phyloP scores from a whole-genome alignment of 495 filamentous ascomycete species.

The Platismatia glauca region DNA sequence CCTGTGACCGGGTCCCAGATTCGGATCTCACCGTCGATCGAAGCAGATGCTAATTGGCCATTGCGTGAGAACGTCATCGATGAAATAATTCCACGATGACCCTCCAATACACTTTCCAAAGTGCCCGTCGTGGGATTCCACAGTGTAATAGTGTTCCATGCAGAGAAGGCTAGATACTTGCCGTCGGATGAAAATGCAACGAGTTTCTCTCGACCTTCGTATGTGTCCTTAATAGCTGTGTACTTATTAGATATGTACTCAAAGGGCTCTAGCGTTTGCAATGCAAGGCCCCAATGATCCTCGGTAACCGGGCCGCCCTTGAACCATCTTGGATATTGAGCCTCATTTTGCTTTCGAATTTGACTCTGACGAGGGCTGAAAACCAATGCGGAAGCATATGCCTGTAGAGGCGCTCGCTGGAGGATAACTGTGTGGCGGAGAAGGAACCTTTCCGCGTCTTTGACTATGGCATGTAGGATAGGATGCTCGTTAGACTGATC shows the following conservation, averaged over 20 bases:
- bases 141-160: constrained; percentile 25
- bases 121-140: constrained; percentile 29
- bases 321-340: constrained; percentile 26
- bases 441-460: constrained; percentile 18
- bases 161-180: constrained; percentile 27
- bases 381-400: constrained; percentile 25
- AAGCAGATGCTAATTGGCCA: constrained; percentile 24
- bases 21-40: constrained; percentile 17
- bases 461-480: background rate
- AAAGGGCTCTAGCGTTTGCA: constrained; percentile 19
- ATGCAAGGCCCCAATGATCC: constrained; percentile 17
- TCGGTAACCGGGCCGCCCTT: constrained; percentile 23
- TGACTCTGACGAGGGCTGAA: constrained; percentile 26
- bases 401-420: constrained; percentile 25
- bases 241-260: too few relatives aligned
- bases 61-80: constrained; percentile 28
- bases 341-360: constrained; percentile 7
- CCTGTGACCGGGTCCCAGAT: constrained; percentile 25
- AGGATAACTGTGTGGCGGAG: constrained; percentile 16
- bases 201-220: too few relatives aligned
- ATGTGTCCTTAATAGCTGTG: too few relatives aligned
- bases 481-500: background rate
- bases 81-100: constrained; percentile 19
- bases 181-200: constrained; percentile 29
- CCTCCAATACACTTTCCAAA: constrained; percentile 18